These are phyloP conservation scores for Hordeum pubiflorum DNA, from an alignment of 202 grass and related monocot species.

Conservation along the genomic window DNA sequence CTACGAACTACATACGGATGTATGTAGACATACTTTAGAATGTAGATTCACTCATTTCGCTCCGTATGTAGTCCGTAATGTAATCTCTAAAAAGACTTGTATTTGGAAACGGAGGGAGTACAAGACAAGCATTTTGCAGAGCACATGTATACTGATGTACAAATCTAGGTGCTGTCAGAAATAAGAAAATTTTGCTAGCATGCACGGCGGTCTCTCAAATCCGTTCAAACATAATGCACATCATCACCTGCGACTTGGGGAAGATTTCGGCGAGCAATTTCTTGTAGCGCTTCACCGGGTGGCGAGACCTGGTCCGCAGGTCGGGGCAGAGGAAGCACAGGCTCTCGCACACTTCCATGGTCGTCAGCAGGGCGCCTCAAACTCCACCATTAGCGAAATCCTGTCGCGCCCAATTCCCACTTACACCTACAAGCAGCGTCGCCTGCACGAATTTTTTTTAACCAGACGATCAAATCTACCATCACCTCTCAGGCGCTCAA, in stretches of 20 bases:
- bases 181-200: neutral
- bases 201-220: neutral
- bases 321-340: slow-evolving; percentile 86
- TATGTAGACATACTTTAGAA: too few relatives aligned
- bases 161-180: neutral
- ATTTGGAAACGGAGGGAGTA: too few relatives aligned
- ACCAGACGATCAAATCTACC: neutral
- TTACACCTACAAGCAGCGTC: neutral
- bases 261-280: slow-evolving; percentile 90
- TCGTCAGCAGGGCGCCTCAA: slow-evolving; percentile 13
- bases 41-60: too few relatives aligned
- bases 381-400: neutral
- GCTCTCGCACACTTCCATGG: slow-evolving; percentile 82
- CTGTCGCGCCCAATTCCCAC: neutral
- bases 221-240: neutral
- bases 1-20: too few relatives aligned
- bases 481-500: too few relatives aligned
- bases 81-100: too few relatives aligned
- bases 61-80: too few relatives aligned
- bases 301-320: slow-evolving; percentile 72
- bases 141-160: neutral
- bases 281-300: slow-evolving; percentile 97
- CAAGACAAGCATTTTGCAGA: neutral
- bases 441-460: neutral
- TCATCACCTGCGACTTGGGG: slow-evolving; percentile 64